Evolutionary conservation across 1,284 basidiomycete genomes (phyloP).

Genomic region (Puccinia coronata): DNA sequence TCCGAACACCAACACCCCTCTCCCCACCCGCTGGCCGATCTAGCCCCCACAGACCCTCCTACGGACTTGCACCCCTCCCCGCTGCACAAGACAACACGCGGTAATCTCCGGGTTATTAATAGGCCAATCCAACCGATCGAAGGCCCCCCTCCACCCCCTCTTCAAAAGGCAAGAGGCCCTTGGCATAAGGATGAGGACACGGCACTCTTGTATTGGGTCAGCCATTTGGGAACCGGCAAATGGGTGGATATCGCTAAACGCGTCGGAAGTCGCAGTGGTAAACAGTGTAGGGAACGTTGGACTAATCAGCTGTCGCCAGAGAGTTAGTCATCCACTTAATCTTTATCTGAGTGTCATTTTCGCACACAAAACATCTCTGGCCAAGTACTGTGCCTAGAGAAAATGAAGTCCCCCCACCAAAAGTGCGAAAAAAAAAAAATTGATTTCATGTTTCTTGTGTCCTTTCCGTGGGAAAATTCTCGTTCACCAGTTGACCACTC

Average conservation of each 20-base stretch:
- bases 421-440: not conserved
- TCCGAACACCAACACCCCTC: not conserved
- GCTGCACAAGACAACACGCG: constrained; percentile 1
- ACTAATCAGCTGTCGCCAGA: constrained; percentile 48
- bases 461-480: not conserved
- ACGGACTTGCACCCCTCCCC: not conserved
- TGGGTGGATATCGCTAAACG: constrained; percentile 47
- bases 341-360: not conserved
- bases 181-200: constrained; percentile 47
- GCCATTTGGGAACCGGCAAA: constrained; percentile 45
- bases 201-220: constrained; percentile 45
- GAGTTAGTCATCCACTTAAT: constrained; percentile 16
- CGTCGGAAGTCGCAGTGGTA: constrained; percentile 45
- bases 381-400: not conserved
- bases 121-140: constrained; percentile 27
- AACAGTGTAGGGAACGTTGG: constrained; percentile 50
- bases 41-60: not conserved
- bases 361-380: not conserved
- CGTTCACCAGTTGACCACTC: constrained; percentile 41
- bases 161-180: constrained; percentile 31
- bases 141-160: constrained; percentile 28
- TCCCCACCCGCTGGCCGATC: not conserved
- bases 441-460: not conserved
- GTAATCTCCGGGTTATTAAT: not conserved
- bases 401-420: not conserved